These are phyloP conservation scores for Aquilaria agallochum DNA, from an alignment of 441 rosid species.

Conservation along the genomic window DNA sequence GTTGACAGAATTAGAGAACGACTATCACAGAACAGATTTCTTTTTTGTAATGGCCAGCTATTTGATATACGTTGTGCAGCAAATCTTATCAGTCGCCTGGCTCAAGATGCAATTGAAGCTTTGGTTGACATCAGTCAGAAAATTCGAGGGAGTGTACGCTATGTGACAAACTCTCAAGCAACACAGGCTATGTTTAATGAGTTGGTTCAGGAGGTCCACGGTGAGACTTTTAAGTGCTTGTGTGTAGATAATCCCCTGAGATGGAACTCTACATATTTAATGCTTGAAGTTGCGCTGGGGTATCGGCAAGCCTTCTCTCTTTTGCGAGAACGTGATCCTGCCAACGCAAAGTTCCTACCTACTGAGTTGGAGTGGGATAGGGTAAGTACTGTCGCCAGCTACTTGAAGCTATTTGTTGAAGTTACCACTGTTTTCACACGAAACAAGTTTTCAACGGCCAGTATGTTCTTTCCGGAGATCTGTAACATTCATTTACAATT, in stretches of 20 bases:
- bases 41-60: slow-evolving; percentile 50
- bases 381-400: slow-evolving; percentile 24
- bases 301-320: slow-evolving; percentile 38
- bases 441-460: slow-evolving; percentile 46
- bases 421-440: slow-evolving; percentile 37
- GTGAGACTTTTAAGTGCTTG: slow-evolving; percentile 33
- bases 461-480: slow-evolving; percentile 52
- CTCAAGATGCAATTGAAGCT: slow-evolving; percentile 44
- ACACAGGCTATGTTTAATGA: slow-evolving; percentile 32
- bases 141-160: slow-evolving; percentile 45
- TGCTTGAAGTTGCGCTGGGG: slow-evolving; percentile 53
- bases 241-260: slow-evolving; percentile 37
- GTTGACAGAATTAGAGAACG: slow-evolving; percentile 52
- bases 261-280: slow-evolving; percentile 58
- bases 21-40: slow-evolving; percentile 57
- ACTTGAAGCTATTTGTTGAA: slow-evolving; percentile 53
- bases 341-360: slow-evolving; percentile 32
- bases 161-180: slow-evolving; percentile 41
- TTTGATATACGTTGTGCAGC: slow-evolving; percentile 57
- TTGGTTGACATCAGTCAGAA: slow-evolving; percentile 31
- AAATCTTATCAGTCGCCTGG: slow-evolving; percentile 54
- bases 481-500: slow-evolving; percentile 56
- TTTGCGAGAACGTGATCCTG: slow-evolving; percentile 35
- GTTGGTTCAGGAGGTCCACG: slow-evolving; percentile 27
- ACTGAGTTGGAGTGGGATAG: slow-evolving; percentile 65